Evolutionary conservation across 192 early-diverging fungal species (phyloP), one percentile per base, ranked within the genome.

Genomic region (Haplosporangium gracile): DNA sequence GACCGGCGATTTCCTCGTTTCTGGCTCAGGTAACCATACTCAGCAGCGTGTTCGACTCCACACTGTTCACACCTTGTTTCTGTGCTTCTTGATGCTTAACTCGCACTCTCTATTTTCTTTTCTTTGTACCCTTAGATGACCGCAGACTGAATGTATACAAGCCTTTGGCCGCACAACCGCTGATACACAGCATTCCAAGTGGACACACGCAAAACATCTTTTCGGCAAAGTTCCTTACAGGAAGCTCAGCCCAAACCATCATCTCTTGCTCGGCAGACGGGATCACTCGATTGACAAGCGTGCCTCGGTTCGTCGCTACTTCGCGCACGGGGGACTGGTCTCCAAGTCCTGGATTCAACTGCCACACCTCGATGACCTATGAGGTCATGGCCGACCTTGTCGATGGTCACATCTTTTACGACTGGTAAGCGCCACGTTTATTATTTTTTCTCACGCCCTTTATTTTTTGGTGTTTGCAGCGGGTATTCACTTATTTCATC

Each of bases 161-260:
- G 26, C 91, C 91, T 1, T 80, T 92, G 60, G 77, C 72, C 32
- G 72, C 81, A 0, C 57, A 43, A 8, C 83, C 90, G 45, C 77
- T 88, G 18, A 47, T 90, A 5, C 89, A 90, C 69, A 84, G 82
- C 53, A 84, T 89, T 49, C 89, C 82, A 16, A 90, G 89, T 26
- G 94, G 95, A 32, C 96, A 96, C 88, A 70, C 76, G n/a, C 92
- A 92, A 60, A 95, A 96, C 40, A 93, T 97, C 15, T 97, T 97
- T 88, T 93, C 94, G 80, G 93, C 95, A 24, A 93, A 93, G 77
- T 91, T 93, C 47, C 81, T 97, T 88, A 92, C 93, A 0, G 63
- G 81, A 4, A 93, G 93, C 43, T 91, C 89, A 32, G 93, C 94
- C 40, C 79, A 88, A 7, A 72, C 90, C 18, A 88, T 95, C 34